Conservation (phyloP, 2,329 filamentous ascomycete genomes). For the Aureobasidium leucospermi region DNA sequence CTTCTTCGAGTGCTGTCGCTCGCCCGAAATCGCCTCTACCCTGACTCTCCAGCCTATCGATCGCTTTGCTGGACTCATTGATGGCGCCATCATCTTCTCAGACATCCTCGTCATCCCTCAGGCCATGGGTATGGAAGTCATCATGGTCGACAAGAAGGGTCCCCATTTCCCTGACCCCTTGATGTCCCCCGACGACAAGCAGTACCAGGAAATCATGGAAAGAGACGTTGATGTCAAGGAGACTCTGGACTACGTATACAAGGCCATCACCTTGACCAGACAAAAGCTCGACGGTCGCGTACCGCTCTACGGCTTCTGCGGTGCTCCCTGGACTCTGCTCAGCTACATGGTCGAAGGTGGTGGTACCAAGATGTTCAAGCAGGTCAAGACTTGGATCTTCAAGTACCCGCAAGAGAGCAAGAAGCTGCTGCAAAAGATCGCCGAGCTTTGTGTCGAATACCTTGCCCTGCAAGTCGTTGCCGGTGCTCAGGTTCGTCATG, state of each 20-base stretch:
- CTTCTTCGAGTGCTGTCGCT: slow-evolving; percentile 96
- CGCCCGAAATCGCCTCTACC: slow-evolving; percentile 85
- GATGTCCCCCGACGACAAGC: slow-evolving; percentile 67
- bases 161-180: slow-evolving; percentile 89
- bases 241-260: slow-evolving; percentile 90
- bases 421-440: slow-evolving; percentile 78
- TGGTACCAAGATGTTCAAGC: slow-evolving; percentile 87
- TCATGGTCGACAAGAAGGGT: slow-evolving; percentile 97
- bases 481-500: slow-evolving; percentile 66
- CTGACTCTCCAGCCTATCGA: slow-evolving; percentile 93
- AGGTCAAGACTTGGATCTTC: slow-evolving; percentile 96
- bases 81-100: slow-evolving; percentile 97
- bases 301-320: slow-evolving; percentile 92
- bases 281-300: slow-evolving; percentile 82
- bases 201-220: slow-evolving; percentile 71
- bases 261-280: slow-evolving; percentile 84
- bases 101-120: slow-evolving; percentile 97
- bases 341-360: slow-evolving; percentile 99
- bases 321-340: slow-evolving; percentile 91
- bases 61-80: slow-evolving; percentile 80
- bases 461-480: slow-evolving; percentile 86
- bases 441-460: slow-evolving; percentile 91
- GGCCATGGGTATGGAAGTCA: slow-evolving; percentile 95
- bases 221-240: slow-evolving; percentile 74
- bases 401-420: slow-evolving; percentile 75